phyloP scores from a whole-genome alignment of 208 protist genomes.

The Crithidia mellificae region DNA sequence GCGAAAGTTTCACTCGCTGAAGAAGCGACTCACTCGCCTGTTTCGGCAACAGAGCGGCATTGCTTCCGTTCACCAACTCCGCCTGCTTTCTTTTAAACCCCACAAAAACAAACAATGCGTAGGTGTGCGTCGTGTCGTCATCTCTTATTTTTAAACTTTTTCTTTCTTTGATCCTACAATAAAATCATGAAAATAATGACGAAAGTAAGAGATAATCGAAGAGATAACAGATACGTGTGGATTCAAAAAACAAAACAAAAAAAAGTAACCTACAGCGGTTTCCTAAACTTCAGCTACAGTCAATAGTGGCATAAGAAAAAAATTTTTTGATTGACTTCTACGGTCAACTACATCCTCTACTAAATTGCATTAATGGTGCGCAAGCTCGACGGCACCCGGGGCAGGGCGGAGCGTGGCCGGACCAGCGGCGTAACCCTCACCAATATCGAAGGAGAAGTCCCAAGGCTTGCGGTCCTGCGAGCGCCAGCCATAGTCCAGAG shows the following conservation, averaged over 20 bases:
- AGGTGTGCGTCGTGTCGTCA: too few relatives aligned
- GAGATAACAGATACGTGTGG: slow-evolving; percentile 7
- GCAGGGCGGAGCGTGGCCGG: slow-evolving; percentile 67
- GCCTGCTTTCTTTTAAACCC: too few relatives aligned
- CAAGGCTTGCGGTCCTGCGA: slow-evolving; percentile 80
- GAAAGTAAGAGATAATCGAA: slow-evolving; percentile 10
- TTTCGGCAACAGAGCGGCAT: too few relatives aligned
- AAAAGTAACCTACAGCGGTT: slow-evolving; percentile 10
- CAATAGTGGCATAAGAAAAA: too few relatives aligned
- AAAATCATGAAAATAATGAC: slow-evolving; percentile 24
- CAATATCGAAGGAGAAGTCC: slow-evolving; percentile 89
- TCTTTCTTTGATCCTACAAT: slow-evolving; percentile 20
- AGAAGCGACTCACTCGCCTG: too few relatives aligned
- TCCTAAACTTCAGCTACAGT: slow-evolving; percentile 17
- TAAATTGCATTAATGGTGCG: slow-evolving; percentile 53
- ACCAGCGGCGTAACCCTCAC: slow-evolving; percentile 86
- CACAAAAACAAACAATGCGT: too few relatives aligned
- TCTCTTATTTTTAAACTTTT: neutral
- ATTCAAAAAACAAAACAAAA: slow-evolving; percentile 4
- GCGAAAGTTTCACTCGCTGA: too few relatives aligned
- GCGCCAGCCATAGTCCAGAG: slow-evolving; percentile 80
- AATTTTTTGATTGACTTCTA: slow-evolving; percentile 8
- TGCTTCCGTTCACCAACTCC: too few relatives aligned
- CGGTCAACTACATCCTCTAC: neutral
- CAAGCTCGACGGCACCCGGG: slow-evolving; percentile 74